A percentile compares a stretch with the other conserved stretches of the same genome.
phyloP scores from a whole-genome alignment of 106 monocot species.

The Posidonia australis region DNA sequence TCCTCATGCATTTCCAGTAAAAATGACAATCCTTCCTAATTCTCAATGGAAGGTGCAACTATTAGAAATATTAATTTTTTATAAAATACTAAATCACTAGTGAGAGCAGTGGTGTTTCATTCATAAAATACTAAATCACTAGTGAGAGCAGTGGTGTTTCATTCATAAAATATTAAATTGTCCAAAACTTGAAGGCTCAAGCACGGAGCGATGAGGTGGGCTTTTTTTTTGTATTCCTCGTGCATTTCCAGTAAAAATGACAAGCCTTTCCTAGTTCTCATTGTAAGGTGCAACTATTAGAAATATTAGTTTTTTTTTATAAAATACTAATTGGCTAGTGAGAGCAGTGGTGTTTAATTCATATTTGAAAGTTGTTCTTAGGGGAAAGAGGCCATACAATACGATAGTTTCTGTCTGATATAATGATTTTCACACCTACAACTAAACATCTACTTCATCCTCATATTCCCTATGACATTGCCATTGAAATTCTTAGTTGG shows the following conservation, averaged over 20 bases:
- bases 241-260: background rate
- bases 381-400: no score
- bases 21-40: background rate
- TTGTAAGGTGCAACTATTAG: background rate
- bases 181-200: conserved; percentile 77
- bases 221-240: background rate
- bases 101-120: no score
- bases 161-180: conserved; percentile 28
- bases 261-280: background rate
- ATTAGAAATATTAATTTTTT: background rate
- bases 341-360: no score
- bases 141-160: no score
- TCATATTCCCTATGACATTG: no score
- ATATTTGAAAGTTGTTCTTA: no score
- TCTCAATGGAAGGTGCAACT: background rate
- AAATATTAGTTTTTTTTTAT: background rate
- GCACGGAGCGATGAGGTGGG: conserved; percentile 99
- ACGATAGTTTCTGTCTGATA: no score
- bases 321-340: no score
- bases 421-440: no score
- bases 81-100: background rate
- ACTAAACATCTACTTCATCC: no score
- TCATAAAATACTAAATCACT: background rate
- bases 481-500: no score
- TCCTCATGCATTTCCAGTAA: background rate